A percentile compares a stretch with the other conserved stretches of the same genome.
phyloP scores from a whole-genome alignment of 768 basidiomycete species.

The Tylopilus subfusipes region DNA sequence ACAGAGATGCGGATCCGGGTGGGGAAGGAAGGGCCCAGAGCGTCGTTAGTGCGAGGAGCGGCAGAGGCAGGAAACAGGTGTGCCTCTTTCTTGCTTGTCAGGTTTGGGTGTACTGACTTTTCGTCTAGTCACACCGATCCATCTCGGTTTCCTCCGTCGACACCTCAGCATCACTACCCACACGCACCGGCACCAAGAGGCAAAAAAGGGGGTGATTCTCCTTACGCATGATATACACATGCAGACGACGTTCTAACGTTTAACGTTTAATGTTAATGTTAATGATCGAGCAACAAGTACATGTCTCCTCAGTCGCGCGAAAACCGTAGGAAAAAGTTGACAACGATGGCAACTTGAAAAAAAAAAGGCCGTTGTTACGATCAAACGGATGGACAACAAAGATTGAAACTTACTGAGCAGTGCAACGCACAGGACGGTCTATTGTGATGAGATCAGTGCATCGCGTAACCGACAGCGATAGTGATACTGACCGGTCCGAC shows the following conservation, averaged over 20 bases:
- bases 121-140: conserved; percentile 53
- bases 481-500: conserved; percentile 78
- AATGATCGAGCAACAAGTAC: conserved; percentile 10
- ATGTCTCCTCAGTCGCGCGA: conserved; percentile 32
- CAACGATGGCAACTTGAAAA: conserved; percentile 67
- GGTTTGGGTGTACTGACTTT: background rate
- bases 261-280: no score
- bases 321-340: conserved; percentile 85
- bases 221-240: conserved; percentile 5
- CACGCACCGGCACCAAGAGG: conserved; percentile 52
- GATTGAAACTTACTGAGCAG: conserved; percentile 56
- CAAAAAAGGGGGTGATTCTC: conserved; percentile 48
- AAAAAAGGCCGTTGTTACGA: background rate
- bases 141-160: conserved; percentile 76
- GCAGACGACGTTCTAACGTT: conserved; percentile 1
- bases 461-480: conserved; percentile 4
- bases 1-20: conserved; percentile 5
- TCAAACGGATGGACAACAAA: background rate
- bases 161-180: conserved; percentile 51
- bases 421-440: conserved; percentile 83
- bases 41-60: conserved; percentile 56
- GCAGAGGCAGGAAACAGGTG: conserved; percentile 58
- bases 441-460: conserved; percentile 10
- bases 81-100: background rate
- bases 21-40: conserved; percentile 54